These are phyloP conservation scores for Telopea speciosissima DNA, from an alignment of 177 flowering plant genomes.

Conservation along the genomic window DNA sequence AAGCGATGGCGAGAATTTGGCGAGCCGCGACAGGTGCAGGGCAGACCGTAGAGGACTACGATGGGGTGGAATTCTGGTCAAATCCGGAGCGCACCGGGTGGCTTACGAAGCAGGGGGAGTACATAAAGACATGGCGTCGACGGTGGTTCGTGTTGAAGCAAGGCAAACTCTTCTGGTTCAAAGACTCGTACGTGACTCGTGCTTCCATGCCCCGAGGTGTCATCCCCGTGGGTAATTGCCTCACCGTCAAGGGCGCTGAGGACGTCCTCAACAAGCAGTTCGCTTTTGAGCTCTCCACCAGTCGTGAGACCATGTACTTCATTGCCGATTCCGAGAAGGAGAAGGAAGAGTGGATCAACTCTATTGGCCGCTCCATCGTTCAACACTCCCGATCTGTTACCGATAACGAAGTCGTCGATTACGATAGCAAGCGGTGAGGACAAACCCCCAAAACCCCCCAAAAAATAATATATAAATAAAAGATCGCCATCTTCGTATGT, in stretches of 20 bases:
- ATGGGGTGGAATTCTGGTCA: constrained; percentile 51
- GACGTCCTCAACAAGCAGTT: constrained; percentile 28
- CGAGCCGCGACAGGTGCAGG: constrained; percentile 23
- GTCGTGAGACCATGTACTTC: constrained; percentile 36
- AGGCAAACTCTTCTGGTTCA: constrained; percentile 72
- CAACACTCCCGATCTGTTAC: constrained; percentile 64
- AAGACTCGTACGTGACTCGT: constrained; percentile 32
- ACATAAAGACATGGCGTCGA: constrained; percentile 71
- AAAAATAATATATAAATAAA: too few species aligned
- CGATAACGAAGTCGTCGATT: constrained; percentile 58
- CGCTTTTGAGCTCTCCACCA: constrained; percentile 41
- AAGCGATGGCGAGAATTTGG: constrained; percentile 35
- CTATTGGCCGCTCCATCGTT: constrained; percentile 66
- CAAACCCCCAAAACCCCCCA: neutral
- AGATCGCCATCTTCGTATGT: too few species aligned
- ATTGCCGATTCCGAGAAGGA: constrained; percentile 47
- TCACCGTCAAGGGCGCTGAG: constrained; percentile 42
- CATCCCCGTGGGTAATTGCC: constrained; percentile 31
- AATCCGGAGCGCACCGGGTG: constrained; percentile 56
- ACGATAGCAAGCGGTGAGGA: constrained; percentile 33
- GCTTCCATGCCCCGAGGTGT: constrained; percentile 35
- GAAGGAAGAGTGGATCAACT: constrained; percentile 77
- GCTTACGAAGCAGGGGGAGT: constrained; percentile 58
- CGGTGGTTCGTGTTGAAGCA: constrained; percentile 67
- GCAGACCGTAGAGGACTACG: constrained; percentile 15